Base-by-base conservation (phyloP, 805 yeast genomes). In the Spencermartinsiella europaea region DNA sequence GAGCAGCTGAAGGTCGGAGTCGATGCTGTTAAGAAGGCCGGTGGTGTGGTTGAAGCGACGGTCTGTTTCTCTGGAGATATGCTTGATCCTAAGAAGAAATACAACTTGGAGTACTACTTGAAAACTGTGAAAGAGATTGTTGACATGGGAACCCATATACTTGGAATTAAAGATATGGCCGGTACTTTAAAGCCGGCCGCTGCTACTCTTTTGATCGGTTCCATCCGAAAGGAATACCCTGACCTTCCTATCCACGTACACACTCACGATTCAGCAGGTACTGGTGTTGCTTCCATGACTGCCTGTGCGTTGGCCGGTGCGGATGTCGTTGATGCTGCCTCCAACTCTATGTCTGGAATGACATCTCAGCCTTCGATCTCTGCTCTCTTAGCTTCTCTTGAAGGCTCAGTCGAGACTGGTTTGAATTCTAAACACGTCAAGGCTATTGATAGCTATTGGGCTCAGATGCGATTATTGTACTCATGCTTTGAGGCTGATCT, bases 101-200 rank as follows among this genome's bases (percentile, higher is more conserved):
- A 93, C 75, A 89, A 90, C 73, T 77, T 93, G 66, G 86, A 80
- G 42, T 93, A 93, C 74, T 93, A 93, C 72, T 63, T 93, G 63
- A 74, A 74, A 17, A 80, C 91, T 48, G 89, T 86, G 51, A 95
- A 83, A 55, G 73, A 83, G 61, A 81, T 93, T 62, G 96, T 93
- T 49, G 74, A 71, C 51, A 81, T 90, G 87, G 99, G 99, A 60
- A 91, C 98, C 43, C 99, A 93, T 69, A 77, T 93, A 61, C 75
- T 93, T 59, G 99, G 98, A 72, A 93, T 93, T 66, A 93, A 93
- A 72, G 99, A 93, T 73, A 93, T 93, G 99, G 99, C 99, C 48
- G 99, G 99, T 74, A 91, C 98, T 55, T 69, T 93, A 73, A 90
- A 91, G 70, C 99, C 99, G 51, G 73, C 79, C 50, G 99, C 99